Evolutionary conservation across 768 basidiomycete genomes (phyloP).

Genomic region (Artomyces pyxidatus): DNA sequence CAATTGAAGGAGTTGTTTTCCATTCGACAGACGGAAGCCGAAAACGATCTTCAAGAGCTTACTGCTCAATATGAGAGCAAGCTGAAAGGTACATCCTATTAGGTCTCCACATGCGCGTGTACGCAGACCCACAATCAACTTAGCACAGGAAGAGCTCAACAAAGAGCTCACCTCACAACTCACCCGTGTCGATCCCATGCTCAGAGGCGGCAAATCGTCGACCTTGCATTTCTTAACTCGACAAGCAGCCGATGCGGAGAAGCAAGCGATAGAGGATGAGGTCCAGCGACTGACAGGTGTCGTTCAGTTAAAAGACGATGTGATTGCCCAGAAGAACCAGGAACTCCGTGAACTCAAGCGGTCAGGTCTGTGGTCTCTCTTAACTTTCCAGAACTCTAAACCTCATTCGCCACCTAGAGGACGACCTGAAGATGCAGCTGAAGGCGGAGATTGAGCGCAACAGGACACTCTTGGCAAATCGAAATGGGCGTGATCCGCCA

Average conservation of each 20-base stretch:
- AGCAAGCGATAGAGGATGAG: conserved; percentile 41
- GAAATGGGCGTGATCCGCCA: conserved; percentile 34
- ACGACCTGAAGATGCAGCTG: conserved; percentile 44
- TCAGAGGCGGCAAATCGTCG: conserved; percentile 38
- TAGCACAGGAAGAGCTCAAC: conserved; percentile 52
- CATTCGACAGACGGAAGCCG: conserved; percentile 58
- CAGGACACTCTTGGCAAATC: conserved; percentile 29
- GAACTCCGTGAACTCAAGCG: conserved; percentile 40
- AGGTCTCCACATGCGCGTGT: too few relatives aligned
- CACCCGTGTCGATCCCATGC: conserved; percentile 45
- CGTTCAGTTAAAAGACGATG: conserved; percentile 34
- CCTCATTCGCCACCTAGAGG: conserved; percentile 28
- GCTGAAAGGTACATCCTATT: conserved; percentile 36
- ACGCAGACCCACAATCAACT: conserved; percentile 1
- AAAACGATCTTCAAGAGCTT: conserved; percentile 42
- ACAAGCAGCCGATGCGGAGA: conserved; percentile 67
- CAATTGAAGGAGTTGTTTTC: conserved; percentile 54
- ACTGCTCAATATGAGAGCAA: conserved; percentile 43
- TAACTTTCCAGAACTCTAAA: background rate
- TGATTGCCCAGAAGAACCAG: conserved; percentile 36
- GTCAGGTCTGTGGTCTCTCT: conserved; percentile 32
- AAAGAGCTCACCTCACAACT: conserved; percentile 48
- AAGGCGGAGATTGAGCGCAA: conserved; percentile 55
- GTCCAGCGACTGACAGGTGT: conserved; percentile 34
- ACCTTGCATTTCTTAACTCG: conserved; percentile 63